Percentiles rank a stretch among this genome's conserved stretches.
Conservation (phyloP, 768 basidiomycete genomes). For the Boletus insuetus region DNA sequence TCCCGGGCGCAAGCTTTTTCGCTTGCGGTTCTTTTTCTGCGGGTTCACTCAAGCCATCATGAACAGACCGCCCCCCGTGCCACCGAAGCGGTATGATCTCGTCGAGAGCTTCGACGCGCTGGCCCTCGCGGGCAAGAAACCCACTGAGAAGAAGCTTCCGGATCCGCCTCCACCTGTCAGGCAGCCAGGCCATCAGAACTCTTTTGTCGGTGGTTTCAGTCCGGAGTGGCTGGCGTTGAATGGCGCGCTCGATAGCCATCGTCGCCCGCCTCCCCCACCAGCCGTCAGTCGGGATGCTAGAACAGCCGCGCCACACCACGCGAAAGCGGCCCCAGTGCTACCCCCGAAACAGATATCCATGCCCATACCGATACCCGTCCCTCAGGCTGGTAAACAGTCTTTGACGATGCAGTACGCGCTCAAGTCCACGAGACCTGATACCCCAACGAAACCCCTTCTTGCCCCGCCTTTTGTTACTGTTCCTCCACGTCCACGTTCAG, state of each 20-base stretch:
- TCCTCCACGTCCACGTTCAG: conserved; percentile 36
- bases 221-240: conserved; percentile 15
- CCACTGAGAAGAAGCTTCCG: conserved; percentile 14
- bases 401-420: conserved; percentile 22
- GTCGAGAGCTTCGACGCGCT: conserved; percentile 34
- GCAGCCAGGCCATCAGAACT: neutral
- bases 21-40: conserved; percentile 13
- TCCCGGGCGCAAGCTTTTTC: conserved; percentile 5
- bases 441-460: conserved; percentile 15
- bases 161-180: neutral
- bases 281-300: conserved; percentile 6
- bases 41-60: conserved; percentile 15
- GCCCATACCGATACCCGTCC: conserved; percentile 34
- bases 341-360: conserved; percentile 21
- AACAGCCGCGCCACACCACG: neutral
- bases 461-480: conserved; percentile 15
- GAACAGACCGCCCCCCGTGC: conserved; percentile 16
- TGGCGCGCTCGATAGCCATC: conserved; percentile 3
- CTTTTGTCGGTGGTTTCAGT: conserved; percentile 53
- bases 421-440: conserved; percentile 14
- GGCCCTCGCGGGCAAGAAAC: conserved; percentile 25
- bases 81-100: conserved; percentile 25
- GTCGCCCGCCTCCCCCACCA: conserved; percentile 6
- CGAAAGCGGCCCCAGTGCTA: neutral
- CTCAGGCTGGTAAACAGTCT: conserved; percentile 17